Base-by-base conservation (phyloP, 805 yeast genomes). In the Grigorovia transvaalensis region DNA sequence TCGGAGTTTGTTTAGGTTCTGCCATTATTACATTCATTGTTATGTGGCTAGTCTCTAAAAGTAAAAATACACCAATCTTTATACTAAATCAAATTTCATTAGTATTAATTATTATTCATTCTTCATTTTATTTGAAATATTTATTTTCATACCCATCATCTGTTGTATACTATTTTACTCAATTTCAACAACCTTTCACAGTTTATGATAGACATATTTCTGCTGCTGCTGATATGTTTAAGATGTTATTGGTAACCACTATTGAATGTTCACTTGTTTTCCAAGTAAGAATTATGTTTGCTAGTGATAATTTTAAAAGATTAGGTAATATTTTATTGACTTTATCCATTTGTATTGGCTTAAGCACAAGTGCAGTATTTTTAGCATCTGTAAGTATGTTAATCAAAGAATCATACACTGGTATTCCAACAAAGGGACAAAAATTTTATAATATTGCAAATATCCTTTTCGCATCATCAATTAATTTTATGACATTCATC, bases 271-370 rank as follows among this genome's bases (percentile, higher is more conserved):
- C 93, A 0, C 68, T 91, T 60, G 73, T 82, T 1, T 80, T 80
- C 62, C 98, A 91, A 69, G 78, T 85, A 9, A 75, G 73, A 55
- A 77, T 84, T 35, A 81, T 93, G 48, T 87, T 87, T 70, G 74
- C 77, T 51, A 72, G 78, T n/a, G 79, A 82, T 18, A 74, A 74
- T n/a, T 69, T 75, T 33, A 72, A 69, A 44, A 65, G 59, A 29
- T 53, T 77, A 40, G 78, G 82, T 1, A 51, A 64, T 42, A 6
- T 67, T 0, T 61, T 78, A 29, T 71, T 79, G 1, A 52, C 58
- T 0, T 18, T 75, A 0, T 68, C 81, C 0, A 61, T 67, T 0
- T 55, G 70, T 0, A 69, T 83, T 23, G 85, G 82, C 0, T 47
- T 79, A 4, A 74, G 81, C 0, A 78, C 85, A 1, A 67, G 79